Base-by-base conservation (phyloP, 2,329 filamentous ascomycete genomes). In the Metarhizium sp. region DNA sequence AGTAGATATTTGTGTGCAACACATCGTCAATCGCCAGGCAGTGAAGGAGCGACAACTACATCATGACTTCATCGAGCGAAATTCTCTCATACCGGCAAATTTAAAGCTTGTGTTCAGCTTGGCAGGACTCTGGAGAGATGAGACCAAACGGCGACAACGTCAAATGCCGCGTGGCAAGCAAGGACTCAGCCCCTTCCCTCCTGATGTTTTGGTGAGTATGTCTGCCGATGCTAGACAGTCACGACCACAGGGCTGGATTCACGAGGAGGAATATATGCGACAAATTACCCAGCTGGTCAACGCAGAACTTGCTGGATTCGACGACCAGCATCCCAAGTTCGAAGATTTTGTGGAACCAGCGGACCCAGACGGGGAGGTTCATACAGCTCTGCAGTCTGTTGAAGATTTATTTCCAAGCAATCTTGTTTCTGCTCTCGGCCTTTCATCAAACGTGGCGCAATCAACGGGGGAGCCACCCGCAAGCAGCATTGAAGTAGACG, bases 81-180 rank as follows among this genome's bases (percentile, higher is more conserved):
- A 83, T 11, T 75, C 79, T 40, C 85, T 88, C 3, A 69, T 86
- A 20, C 75, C 82, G 0, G 70, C 78, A 0, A 84, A 89, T 60
- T 76, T 92, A 65, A 96, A 95, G 65, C 78, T 96, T 11, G 92
- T 99, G 5, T 85, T 90, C 65, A 99, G 94, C 60, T 92, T 99
- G 88, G 91, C 90, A 55, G 88, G 89, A 0, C 72, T 99, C 2
- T 99, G 94, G 94, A 85, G 85, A 66, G 90, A 96, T 62, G 94
- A 97, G 69, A 90, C 87, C 0, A 84, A 84, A 57, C 82, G 92
- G 48, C 82, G 92, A 36, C 92, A 88, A 69, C 77, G 80, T 50
- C 81, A 81, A 49, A 86, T 92, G 80, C 80, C 83, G 2, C 75
- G 86, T 50, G 73, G 72, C 6, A 77, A 83, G 59, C 78, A 83